Evolutionary conservation across 805 yeast species (phyloP).

Genomic region (Crinitomyces ghanaensis): DNA sequence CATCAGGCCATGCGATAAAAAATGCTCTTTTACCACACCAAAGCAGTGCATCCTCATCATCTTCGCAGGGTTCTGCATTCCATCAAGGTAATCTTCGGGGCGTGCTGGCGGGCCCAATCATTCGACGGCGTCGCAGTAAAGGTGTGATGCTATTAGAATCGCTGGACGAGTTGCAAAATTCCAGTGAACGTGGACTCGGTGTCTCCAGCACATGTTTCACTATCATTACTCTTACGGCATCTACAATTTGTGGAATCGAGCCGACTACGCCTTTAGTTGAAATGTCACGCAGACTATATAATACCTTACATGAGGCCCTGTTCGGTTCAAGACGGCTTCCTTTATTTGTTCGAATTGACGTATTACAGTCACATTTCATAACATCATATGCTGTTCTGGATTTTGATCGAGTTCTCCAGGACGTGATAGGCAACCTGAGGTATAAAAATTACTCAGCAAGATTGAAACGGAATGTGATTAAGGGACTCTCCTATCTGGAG

Average conservation of each 20-base stretch:
- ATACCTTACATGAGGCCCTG: conserved; percentile 6
- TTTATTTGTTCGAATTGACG: conserved; percentile 6
- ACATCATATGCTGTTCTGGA: conserved; percentile 8
- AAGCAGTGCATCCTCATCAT: too few relatives aligned
- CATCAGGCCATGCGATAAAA: too few relatives aligned
- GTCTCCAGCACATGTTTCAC: conserved; percentile 7
- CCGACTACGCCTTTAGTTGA: conserved; percentile 7
- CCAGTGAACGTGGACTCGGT: conserved; percentile 5
- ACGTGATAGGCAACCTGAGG: conserved; percentile 8
- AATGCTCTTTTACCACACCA: too few relatives aligned
- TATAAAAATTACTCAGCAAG: conserved; percentile 4
- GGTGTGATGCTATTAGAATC: too few relatives aligned
- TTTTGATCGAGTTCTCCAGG: conserved; percentile 4
- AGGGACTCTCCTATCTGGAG: conserved; percentile 10
- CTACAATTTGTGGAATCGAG: conserved; percentile 7
- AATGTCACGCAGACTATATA: conserved; percentile 7
- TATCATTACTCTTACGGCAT: conserved; percentile 11
- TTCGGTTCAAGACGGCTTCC: conserved; percentile 5
- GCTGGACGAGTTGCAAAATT: too few relatives aligned
- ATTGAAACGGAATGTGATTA: conserved; percentile 9
- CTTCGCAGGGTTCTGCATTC: too few relatives aligned
- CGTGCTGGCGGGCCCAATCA: too few relatives aligned
- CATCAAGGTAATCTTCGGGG: too few relatives aligned
- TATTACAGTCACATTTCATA: conserved; percentile 11
- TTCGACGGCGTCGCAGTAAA: too few relatives aligned